Percentiles rank a stretch among this genome's conserved stretches.
These are phyloP conservation scores for Larix kaempferi DNA, from an alignment of 75 land plant species.

Conservation along the genomic window DNA sequence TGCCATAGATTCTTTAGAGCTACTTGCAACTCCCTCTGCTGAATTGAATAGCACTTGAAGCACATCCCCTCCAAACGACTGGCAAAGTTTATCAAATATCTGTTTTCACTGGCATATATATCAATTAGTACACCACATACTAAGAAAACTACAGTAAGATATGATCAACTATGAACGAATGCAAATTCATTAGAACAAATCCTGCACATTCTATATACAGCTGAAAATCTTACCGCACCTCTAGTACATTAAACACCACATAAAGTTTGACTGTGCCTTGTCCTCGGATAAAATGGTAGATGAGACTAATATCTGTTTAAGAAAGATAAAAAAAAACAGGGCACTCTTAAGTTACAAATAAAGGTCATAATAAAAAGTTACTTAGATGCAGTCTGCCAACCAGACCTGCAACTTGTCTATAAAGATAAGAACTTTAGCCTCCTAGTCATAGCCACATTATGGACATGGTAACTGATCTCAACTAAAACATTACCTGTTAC, in stretches of 20 bases:
- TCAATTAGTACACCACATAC: neutral
- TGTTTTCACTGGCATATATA: constrained; percentile 21
- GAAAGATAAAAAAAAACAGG: neutral
- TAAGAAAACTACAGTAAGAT: neutral
- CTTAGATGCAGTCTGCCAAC: neutral
- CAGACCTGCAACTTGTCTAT: neutral
- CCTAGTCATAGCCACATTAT: neutral
- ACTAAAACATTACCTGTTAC: constrained; percentile 55
- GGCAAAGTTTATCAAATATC: constrained; percentile 97
- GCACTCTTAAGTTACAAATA: neutral
- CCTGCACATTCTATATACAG: neutral
- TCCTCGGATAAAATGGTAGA: constrained; percentile 95
- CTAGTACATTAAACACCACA: constrained; percentile 95
- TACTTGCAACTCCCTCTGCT: constrained; percentile 76
- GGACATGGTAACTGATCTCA: neutral
- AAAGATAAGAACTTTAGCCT: neutral
- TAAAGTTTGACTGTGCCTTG: constrained; percentile 96
- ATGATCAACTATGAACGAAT: neutral
- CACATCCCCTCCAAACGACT: constrained; percentile 93
- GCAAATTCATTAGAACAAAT: neutral
- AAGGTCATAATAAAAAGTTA: neutral
- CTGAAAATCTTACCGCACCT: constrained; percentile 51
- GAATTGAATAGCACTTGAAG: constrained; percentile 85
- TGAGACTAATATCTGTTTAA: constrained; percentile 87
- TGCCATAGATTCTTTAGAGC: constrained; percentile 46